phyloP scores from a whole-genome alignment of 495 filamentous ascomycete species.

The Emericellopsis terricola region DNA sequence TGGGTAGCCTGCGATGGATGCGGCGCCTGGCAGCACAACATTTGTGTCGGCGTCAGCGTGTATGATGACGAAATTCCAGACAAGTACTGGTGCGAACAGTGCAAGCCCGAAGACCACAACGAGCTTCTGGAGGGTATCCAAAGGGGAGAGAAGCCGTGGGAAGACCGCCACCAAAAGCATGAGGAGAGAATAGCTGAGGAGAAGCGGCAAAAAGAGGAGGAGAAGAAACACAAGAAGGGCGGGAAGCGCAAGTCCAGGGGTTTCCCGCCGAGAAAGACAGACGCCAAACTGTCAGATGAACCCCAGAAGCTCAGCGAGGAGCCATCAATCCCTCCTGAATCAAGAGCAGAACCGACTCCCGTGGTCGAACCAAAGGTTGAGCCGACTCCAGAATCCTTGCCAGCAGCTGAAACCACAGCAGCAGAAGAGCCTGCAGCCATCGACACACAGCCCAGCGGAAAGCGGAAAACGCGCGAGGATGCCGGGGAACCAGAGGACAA shows the following conservation, averaged over 20 bases:
- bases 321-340: no score
- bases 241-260: slow-evolving; percentile 28
- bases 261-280: slow-evolving; percentile 20
- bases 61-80: slow-evolving; percentile 53
- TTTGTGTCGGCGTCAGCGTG: slow-evolving; percentile 77
- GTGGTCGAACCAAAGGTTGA: slow-evolving; percentile 18
- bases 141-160: slow-evolving; percentile 75
- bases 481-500: slow-evolving; percentile 2
- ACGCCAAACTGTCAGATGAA: slow-evolving; percentile 27
- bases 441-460: no score
- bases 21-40: slow-evolving; percentile 88
- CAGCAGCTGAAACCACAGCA: slow-evolving; percentile 10
- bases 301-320: no score
- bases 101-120: slow-evolving; percentile 65
- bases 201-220: slow-evolving; percentile 6
- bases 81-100: slow-evolving; percentile 81
- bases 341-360: slow-evolving; percentile 15
- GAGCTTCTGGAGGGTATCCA: slow-evolving; percentile 53
- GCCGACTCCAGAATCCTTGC: slow-evolving; percentile 15
- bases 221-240: slow-evolving; percentile 28
- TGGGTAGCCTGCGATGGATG: slow-evolving; percentile 86
- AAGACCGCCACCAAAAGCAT: slow-evolving; percentile 40
- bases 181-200: no score
- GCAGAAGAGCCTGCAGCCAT: no score
- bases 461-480: slow-evolving; percentile 1